phyloP scores from a whole-genome alignment of 208 protist species.

The Trypanosoma boissoni region DNA sequence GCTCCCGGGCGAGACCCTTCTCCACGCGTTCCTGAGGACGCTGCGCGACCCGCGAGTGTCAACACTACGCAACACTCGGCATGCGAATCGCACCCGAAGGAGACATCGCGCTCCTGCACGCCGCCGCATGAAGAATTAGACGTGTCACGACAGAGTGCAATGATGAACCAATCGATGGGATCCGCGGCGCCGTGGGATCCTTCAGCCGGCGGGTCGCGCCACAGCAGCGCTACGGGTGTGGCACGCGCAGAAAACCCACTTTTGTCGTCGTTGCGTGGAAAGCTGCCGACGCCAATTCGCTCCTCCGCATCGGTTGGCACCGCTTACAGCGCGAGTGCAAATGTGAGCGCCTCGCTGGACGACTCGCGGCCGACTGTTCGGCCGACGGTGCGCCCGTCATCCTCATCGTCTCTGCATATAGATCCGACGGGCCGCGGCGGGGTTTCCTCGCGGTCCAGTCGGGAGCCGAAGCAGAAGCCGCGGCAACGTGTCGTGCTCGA shows the following conservation, averaged over 20 bases:
- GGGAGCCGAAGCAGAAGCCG: slow-evolving; percentile 6
- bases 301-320: slow-evolving; percentile 19
- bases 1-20: too few relatives aligned
- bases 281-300: slow-evolving; percentile 26
- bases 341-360: slow-evolving; percentile 17
- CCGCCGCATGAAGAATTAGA: slow-evolving; percentile 50
- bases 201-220: slow-evolving; percentile 23
- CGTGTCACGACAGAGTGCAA: slow-evolving; percentile 26
- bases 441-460: slow-evolving; percentile 12
- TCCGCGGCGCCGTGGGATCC: slow-evolving; percentile 66
- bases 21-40: too few relatives aligned
- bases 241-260: slow-evolving; percentile 64
- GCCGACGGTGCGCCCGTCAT: slow-evolving; percentile 5
- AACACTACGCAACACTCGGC: not conserved
- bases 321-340: slow-evolving; percentile 19
- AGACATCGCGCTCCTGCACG: slow-evolving; percentile 61
- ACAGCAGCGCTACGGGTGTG: slow-evolving; percentile 33
- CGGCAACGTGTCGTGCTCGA: slow-evolving; percentile 15
- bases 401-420: slow-evolving; percentile 18
- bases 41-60: too few relatives aligned
- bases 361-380: slow-evolving; percentile 10
- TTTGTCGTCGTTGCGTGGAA: slow-evolving; percentile 33
- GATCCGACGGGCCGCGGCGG: slow-evolving; percentile 22
- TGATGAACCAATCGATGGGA: not conserved
- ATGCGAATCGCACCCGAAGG: slow-evolving; percentile 14